Evolutionary conservation across 495 filamentous ascomycete genomes (phyloP).

Genomic region (Penicillium daleae): DNA sequence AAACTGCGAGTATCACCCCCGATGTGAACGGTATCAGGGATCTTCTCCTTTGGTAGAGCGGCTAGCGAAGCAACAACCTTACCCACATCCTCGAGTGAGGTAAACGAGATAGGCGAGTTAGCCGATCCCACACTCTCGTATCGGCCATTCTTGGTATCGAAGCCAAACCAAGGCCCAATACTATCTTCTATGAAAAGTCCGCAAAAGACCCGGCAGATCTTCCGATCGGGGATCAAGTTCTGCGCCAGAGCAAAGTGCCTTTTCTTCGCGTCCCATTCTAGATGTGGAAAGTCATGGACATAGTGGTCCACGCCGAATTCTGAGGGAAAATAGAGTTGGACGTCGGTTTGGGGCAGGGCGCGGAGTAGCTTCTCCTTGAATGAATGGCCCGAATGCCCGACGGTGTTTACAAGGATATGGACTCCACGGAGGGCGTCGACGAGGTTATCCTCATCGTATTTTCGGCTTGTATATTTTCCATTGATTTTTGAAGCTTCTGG

Average conservation of each 20-base stretch:
- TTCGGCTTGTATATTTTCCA: neutral
- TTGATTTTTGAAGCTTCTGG: neutral
- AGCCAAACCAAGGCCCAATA: conserved; percentile 35
- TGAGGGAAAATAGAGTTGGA: conserved; percentile 21
- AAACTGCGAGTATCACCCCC: conserved; percentile 30
- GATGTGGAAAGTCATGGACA: conserved; percentile 31
- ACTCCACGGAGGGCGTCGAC: neutral
- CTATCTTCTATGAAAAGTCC: conserved; percentile 35
- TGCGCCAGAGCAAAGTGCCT: conserved; percentile 21
- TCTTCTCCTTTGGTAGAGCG: neutral
- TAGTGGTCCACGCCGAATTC: conserved; percentile 38
- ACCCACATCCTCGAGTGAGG: conserved; percentile 5
- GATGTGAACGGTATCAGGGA: neutral
- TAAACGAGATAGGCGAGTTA: conserved; percentile 27
- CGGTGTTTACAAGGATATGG: neutral
- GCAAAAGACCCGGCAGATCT: conserved; percentile 34
- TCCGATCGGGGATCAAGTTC: conserved; percentile 16
- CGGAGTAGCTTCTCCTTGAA: neutral
- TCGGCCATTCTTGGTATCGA: conserved; percentile 27
- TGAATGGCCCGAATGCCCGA: neutral
- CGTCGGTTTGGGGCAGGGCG: neutral
- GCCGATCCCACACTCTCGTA: conserved; percentile 29
- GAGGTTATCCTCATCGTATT: neutral
- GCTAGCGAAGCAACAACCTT: neutral
- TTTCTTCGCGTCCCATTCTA: conserved; percentile 36